Base-by-base conservation (phyloP, 805 yeast species). In the Zygosaccharomyces bailii region DNA sequence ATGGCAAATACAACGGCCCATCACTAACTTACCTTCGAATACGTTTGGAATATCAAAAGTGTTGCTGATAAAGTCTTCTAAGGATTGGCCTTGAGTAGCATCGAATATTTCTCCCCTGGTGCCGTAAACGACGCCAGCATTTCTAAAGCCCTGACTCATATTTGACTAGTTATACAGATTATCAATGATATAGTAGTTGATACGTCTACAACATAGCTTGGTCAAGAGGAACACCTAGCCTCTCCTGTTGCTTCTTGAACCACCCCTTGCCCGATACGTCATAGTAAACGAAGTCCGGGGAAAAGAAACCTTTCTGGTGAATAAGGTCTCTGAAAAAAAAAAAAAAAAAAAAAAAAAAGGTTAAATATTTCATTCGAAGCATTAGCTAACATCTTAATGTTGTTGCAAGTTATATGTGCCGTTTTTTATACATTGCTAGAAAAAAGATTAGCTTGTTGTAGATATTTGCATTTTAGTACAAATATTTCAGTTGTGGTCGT, bases 1-100 rank as follows among this genome's bases (percentile, higher is more conserved):
- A 24, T 48, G 46, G 33, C 51, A 48, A n/a, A 48, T 48, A 16
- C 51, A 48, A 21, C 51, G 45, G n/a, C 51, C 51, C 51, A 48
- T 48, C 10, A 48, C 51, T 23, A 48, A 24, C 27, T 48, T 48
- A 9, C 27, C 39, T 21, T 48, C 20, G 25, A 48, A 48, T 2
- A 44, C 51, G 16, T 48, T 27, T 9, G 42, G 44, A 8, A 48
- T 48, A 10, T 24, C 44, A 27, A 41, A 48, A 10, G 44, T 48
- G 4, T 25, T 20, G 24, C 19, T 20, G 30, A 48, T 39, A 19
- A 48, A 48, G 19, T 44, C 51, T 10, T 39, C 43, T 9, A 48
- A 25, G 21, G 42, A 43, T 5, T 34, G 29, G 13, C 41, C 44
- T 9, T 32, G 21, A 4, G 21, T 14, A 3, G 48, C 41, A 16